Evolutionary conservation across 2,329 filamentous ascomycete species (phyloP).

Genomic region (Alternaria incomplexa): DNA sequence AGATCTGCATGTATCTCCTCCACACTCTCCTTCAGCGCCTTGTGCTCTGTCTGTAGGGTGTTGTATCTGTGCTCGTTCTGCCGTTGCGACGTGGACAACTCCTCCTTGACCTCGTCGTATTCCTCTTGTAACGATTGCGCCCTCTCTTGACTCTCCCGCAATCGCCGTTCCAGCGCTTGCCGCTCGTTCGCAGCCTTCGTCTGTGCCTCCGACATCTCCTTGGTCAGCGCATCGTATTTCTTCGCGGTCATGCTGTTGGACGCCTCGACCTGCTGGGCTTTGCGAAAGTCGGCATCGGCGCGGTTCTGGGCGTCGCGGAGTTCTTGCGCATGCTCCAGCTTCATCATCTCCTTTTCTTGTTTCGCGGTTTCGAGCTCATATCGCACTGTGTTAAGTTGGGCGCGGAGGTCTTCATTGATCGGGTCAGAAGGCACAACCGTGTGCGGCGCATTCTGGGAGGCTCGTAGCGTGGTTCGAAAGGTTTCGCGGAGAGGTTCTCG

Average conservation of each 20-base stretch:
- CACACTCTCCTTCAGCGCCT: conserved; percentile 62
- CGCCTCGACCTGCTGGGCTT: conserved; percentile 64
- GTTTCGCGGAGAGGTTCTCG: conserved; percentile 52
- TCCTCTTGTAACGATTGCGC: conserved; percentile 79
- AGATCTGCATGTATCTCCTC: conserved; percentile 67
- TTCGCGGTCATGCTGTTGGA: conserved; percentile 57
- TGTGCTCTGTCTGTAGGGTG: conserved; percentile 67
- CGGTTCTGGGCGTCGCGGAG: conserved; percentile 78
- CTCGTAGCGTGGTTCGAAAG: conserved; percentile 48
- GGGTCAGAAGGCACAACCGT: conserved; percentile 49
- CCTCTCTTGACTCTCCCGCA: conserved; percentile 68
- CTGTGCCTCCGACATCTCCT: conserved; percentile 62
- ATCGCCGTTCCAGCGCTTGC: conserved; percentile 60
- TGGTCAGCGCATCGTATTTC: conserved; percentile 61
- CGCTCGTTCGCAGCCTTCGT: conserved; percentile 63
- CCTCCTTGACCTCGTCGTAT: conserved; percentile 79
- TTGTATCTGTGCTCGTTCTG: conserved; percentile 65
- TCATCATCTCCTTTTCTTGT: conserved; percentile 82
- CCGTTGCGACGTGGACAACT: conserved; percentile 71
- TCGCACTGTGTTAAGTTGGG: conserved; percentile 83
- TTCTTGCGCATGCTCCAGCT: conserved; percentile 81
- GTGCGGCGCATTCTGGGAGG: conserved; percentile 49
- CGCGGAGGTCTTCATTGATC: conserved; percentile 79
- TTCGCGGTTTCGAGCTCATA: conserved; percentile 88
- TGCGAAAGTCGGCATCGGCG: conserved; percentile 85